These are phyloP conservation scores for Limnanthes douglasii DNA, from an alignment of 345 rosid species.

Conservation along the genomic window DNA sequence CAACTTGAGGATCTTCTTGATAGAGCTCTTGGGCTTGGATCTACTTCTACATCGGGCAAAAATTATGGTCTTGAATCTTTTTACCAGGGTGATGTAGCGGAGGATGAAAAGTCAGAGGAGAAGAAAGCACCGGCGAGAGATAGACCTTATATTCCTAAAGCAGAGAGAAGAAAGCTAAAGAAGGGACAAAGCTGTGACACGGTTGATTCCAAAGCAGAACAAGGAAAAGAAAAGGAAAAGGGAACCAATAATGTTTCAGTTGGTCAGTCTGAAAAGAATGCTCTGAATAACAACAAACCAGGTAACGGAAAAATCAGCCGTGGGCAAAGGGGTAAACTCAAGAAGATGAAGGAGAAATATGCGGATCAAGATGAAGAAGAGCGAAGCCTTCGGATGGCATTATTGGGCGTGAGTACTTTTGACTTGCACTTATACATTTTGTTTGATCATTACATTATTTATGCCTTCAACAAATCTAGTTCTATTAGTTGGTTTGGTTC, in stretches of 20 bases:
- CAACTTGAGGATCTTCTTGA: conserved; percentile 90
- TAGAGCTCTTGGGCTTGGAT: conserved; percentile 86
- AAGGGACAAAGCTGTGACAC: conserved; percentile 37
- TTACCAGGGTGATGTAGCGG: conserved; percentile 23
- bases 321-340: conserved; percentile 79
- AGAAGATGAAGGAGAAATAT: conserved; percentile 98
- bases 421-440: no score
- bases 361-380: conserved; percentile 97
- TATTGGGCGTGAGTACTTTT: conserved; percentile 67
- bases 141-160: conserved; percentile 69
- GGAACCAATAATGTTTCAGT: conserved; percentile 15
- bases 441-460: no score
- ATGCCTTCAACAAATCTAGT: no score
- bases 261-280: conserved; percentile 22
- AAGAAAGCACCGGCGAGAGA: conserved; percentile 26
- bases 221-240: conserved; percentile 23
- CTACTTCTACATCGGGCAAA: conserved; percentile 29
- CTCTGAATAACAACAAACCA: conserved; percentile 27
- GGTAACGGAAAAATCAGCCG: conserved; percentile 60
- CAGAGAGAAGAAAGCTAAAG: conserved; percentile 88
- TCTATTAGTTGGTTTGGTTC: no score
- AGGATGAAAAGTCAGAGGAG: conserved; percentile 29
- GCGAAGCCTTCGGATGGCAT: conserved; percentile 65
- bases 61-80: conserved; percentile 24
- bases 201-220: conserved; percentile 17